Base-by-base conservation (phyloP, 805 yeast species). In the Wickerhamomyces tratensis region DNA sequence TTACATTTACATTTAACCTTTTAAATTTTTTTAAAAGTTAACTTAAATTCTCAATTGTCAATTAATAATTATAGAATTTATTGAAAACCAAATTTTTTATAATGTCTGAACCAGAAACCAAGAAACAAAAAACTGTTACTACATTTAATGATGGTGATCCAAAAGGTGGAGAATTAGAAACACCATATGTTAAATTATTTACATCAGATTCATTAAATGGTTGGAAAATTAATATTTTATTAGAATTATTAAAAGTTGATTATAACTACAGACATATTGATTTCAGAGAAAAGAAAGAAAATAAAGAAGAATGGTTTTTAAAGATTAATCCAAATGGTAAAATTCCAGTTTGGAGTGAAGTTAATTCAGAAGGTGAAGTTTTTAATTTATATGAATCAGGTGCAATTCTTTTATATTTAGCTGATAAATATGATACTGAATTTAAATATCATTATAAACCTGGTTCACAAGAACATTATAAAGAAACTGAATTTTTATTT, bases 261-360 rank as follows among this genome's bases (percentile, higher is more conserved):
- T 64, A 65, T 57, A 53, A 56, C 45, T 48, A 50, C 44, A 56
- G 69, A 43, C 43, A 51, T 11, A 54, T 78, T 41, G 72, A 71
- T 44, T 56, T 79, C 41, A 46, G 34, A 11, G 5, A 44, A 13
- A 60, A 53, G 26, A 58, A 59, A 30, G 78, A 64, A 42, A 78
- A 76, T 41, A 78, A 78, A 51, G 68, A 70, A 49, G 72, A 65
- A 4, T 74, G 81, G 79, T 80, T 64, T 48, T 53, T 76, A 40
- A 64, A 72, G 45, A 55, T 76, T 50, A 77, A 78, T 54, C 79
- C 80, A 25, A 76, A 76, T 49, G 84, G 85, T 12, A 64, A 78
- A 53, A 72, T 79, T 42, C 86, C 86, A 26, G 69, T 77, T 0
- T 54, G 80, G 15, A 64, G 51, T 36, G 68, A 63, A 25, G 57